A percentile compares a stretch with the other conserved stretches of the same genome.
phyloP scores from a whole-genome alignment of 1,139 yeast species.

The Waltiozyma sp. region DNA sequence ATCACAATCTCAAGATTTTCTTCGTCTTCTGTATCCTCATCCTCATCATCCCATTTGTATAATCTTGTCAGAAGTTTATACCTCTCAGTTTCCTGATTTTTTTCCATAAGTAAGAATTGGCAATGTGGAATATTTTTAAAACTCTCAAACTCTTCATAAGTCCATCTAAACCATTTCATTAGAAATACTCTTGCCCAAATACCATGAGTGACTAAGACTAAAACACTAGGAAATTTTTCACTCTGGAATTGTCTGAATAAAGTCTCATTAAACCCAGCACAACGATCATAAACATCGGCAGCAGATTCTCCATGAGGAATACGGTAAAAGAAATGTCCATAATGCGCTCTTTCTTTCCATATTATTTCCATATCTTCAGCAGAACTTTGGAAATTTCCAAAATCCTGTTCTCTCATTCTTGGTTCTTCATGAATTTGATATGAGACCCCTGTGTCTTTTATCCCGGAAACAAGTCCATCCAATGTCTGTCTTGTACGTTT shows the following conservation, averaged over 20 bases:
- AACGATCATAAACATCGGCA: conserved; percentile 87
- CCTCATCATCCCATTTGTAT: conserved; percentile 50
- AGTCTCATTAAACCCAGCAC: conserved; percentile 82
- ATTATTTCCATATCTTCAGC: conserved; percentile 67
- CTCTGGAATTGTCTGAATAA: conserved; percentile 67
- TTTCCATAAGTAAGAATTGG: conserved; percentile 68
- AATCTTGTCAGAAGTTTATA: conserved; percentile 43
- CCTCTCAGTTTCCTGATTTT: conserved; percentile 31
- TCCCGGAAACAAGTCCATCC: conserved; percentile 50
- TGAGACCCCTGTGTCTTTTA: conserved; percentile 38
- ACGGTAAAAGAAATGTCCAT: conserved; percentile 86
- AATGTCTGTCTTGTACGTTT: conserved; percentile 74
- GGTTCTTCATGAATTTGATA: conserved; percentile 72
- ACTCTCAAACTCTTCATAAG: conserved; percentile 78
- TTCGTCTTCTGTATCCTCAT: conserved; percentile 16
- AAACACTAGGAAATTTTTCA: conserved; percentile 56
- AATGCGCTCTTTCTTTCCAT: conserved; percentile 75
- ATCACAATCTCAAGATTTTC: background rate
- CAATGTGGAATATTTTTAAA: conserved; percentile 79
- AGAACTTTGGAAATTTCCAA: conserved; percentile 81
- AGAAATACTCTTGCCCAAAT: conserved; percentile 87
- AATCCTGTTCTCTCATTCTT: conserved; percentile 85
- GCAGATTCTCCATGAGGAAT: conserved; percentile 94
- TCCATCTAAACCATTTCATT: conserved; percentile 92
- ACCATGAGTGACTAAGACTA: conserved; percentile 85